Conservation (phyloP, 2,329 filamentous ascomycete species). For the Neobulgaria alba region DNA sequence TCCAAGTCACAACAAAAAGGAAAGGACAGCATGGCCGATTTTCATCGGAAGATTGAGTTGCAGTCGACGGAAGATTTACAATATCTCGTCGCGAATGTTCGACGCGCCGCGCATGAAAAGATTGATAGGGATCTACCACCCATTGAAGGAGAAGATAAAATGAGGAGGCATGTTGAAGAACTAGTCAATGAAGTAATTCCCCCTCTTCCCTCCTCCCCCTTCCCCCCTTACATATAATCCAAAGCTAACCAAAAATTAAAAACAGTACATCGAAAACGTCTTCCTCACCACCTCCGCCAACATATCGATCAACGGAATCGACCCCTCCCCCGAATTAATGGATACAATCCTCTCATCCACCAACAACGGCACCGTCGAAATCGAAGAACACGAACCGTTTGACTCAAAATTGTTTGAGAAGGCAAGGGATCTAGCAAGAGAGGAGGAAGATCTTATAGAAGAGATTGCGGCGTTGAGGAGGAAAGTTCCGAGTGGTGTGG, state of each 20-base stretch:
- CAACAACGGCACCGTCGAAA: constrained; percentile 15
- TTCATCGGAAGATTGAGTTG: constrained; percentile 69
- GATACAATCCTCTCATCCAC: constrained; percentile 25
- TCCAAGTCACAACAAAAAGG: no score
- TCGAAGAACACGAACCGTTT: constrained; percentile 48
- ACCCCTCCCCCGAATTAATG: constrained; percentile 32
- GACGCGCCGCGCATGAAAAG: constrained; percentile 57
- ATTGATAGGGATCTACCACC: constrained; percentile 62
- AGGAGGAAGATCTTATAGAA: constrained; percentile 56
- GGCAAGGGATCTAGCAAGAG: constrained; percentile 50
- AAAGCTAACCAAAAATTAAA: no score
- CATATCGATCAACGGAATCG: constrained; percentile 52
- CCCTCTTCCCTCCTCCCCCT: not conserved
- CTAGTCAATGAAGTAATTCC: constrained; percentile 47
- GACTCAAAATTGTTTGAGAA: constrained; percentile 49
- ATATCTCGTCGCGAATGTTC: constrained; percentile 62
- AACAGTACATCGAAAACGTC: constrained; percentile 54
- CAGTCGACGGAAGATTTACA: constrained; percentile 66
- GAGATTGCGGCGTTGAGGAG: constrained; percentile 43
- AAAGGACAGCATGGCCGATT: constrained; percentile 24
- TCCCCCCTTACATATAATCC: not conserved
- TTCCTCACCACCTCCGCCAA: constrained; percentile 51
- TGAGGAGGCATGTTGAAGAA: constrained; percentile 49
- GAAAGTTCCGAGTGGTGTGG: constrained; percentile 15
- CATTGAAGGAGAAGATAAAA: constrained; percentile 49